These are phyloP conservation scores for Simplicillium sp. DNA, from an alignment of 2,329 filamentous ascomycete genomes.

Conservation along the genomic window DNA sequence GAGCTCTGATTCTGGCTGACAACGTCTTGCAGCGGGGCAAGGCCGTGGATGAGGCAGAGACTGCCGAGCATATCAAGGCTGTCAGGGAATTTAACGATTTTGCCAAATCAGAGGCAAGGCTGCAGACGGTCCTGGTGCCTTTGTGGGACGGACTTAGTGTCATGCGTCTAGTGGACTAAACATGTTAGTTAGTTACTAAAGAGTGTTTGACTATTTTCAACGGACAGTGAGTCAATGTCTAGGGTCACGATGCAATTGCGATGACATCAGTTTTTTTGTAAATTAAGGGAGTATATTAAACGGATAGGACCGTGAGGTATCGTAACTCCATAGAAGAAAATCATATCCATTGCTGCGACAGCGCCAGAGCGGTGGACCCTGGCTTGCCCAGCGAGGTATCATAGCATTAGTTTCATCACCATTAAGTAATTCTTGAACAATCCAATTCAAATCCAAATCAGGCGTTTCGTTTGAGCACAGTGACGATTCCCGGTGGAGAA, in stretches of 20 bases:
- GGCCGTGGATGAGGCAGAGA: not conserved
- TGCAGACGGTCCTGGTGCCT: not conserved
- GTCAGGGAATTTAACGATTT: not conserved
- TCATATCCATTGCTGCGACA: not conserved
- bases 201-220: too few relatives aligned
- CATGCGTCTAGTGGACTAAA: not conserved
- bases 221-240: too few relatives aligned
- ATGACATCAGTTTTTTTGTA: not conserved
- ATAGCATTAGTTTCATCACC: not conserved
- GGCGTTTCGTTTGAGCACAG: not conserved
- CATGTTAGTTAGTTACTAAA: not conserved
- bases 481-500: not conserved
- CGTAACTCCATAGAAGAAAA: not conserved
- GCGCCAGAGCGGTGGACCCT: not conserved
- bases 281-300: not conserved
- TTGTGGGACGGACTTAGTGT: constrained; percentile 1
- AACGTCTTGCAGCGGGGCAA: constrained; percentile 34
- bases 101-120: not conserved
- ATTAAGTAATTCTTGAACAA: not conserved
- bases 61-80: not conserved
- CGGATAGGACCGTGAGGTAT: not conserved
- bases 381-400: not conserved
- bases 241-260: not conserved
- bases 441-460: not conserved
- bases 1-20: constrained; percentile 43